Evolutionary conservation across 2,329 filamentous ascomycete species (phyloP), one percentile per base, ranked within the genome.

Genomic region (Passalora sequoiae): DNA sequence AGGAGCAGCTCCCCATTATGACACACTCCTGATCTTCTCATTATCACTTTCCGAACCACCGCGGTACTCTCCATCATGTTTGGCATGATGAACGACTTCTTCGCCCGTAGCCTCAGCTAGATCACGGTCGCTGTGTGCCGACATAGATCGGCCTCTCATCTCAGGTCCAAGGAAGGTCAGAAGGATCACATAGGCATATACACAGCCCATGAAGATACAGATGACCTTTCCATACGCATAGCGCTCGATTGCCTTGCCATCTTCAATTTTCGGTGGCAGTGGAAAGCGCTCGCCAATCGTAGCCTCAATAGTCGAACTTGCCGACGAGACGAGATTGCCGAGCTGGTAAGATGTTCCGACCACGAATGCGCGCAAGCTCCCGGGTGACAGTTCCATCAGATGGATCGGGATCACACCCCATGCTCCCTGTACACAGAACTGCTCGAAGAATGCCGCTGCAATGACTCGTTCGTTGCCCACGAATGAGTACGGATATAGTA

Each of bases 401-500:
- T 89, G 84, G 43, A 88, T 85, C 1, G 69, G 70, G 19, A 73
- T 72, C 4, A 62, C 58, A 15, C 60, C 60, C 60, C 60, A 63
- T 2, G 58, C 59, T 12, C 58, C 58, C 29, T 57, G 53, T 3
- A 56, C 53, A 30, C 49, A 71, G 58, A 72, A 72, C 37, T 73
- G 71, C 67, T 91, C 76, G 65, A 92, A 92, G 66, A 92, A 94
- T 1, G 86, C 86, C 0, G 84, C 81, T 0, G 86, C 87, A 37
- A 89, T 89, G 57, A 94, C 71, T 10, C 71, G 70, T 4, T 80
- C 69, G 54, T 68, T 72, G 2, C 69, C 69, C 8, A 80, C 73
- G 56, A 88, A 92, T 0, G 80, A 85, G 66, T 94, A 94, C 0
- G 89, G 87, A 62, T 94, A 92, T 1, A 94, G 71, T 1, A 94